Base-by-base conservation (phyloP, 345 rosid genomes). In the Cardiospermum halicacabum region DNA sequence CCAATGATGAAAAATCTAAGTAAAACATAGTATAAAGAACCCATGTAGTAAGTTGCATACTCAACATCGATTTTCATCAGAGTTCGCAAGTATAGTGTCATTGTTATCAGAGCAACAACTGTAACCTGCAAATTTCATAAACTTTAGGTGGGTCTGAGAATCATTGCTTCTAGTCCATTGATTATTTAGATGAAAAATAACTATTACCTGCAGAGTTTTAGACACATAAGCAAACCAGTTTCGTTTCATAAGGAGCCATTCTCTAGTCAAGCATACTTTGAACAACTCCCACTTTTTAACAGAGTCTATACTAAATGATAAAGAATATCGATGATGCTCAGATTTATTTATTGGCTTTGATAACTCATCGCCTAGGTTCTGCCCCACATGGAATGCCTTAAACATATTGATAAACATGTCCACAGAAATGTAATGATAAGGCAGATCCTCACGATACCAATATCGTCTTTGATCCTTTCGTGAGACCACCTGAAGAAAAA, bases 381-480 rank as follows among this genome's bases (percentile, higher is more conserved):
- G 60, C 13, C 87, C 83, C 4, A 68, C 27, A 8, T 11, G 24
- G 19, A 71, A 62, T 69, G 58, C 79, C 69, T 60, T 70, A 67
- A 81, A 88, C 43, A 60, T 82, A 60, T 26, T 71, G 9, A 42
- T 54, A 65, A 83, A 83, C 69, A 43, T 53, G 22, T 80, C 77
- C 24, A 73, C 77, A 7, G 85, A 76, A 40, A 80, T 27, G 53
- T 70, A 83, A 42, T 72, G 58, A 61, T 78, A 54, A 0, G 83
- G 78, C 55, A 66, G 36, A 27, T 68, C 78, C 1, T 67, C 36
- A 34, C 16, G 25, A 49, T 40, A 63, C 89, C 91, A 88, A 49
- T 80, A 88, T 27, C 78, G 86, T 11, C 64, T 78, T 71, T 88
- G 89, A 65, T 88, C 95, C 69, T 88, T 88, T 51, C 57, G 77